Base-by-base conservation (phyloP, 2,329 filamentous ascomycete genomes). In the Alternaria metachromatica region DNA sequence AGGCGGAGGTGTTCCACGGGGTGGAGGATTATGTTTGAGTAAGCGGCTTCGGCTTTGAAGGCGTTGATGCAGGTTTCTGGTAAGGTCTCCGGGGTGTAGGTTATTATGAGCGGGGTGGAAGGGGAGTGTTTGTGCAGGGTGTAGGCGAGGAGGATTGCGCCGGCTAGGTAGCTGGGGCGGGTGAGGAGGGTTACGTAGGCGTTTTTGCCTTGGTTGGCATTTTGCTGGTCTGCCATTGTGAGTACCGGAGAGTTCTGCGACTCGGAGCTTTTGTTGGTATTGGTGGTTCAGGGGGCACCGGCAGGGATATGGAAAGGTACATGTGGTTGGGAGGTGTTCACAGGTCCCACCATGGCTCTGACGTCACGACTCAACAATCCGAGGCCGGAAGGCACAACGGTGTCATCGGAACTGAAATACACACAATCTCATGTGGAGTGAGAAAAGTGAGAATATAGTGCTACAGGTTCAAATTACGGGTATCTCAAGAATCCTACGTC, bases 151-250 rank as follows among this genome's bases (percentile, higher is more conserved):
- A 86, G 76, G 8, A 86, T 76, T 11, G 85, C 84, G 37, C 85
- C 85, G 13, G 85, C 82, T 6, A 87, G 80, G 69, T 87, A 87
- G 20, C 81, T 84, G 5, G 82, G 77, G n/a, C 82, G 80, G 2
- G 85, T 87, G 30, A 87, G 80, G 28, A 87, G 79, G 1, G 85
- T 87, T 18, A 83, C 81, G 72, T 85, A 87, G 4, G 83, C 82
- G 57, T 79, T 53, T 41, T 67, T 65, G 15, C 46, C 11, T 10
- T 45, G 8, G 3, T 3, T n/a, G 12, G 30, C 18, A n/a, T 15
- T 58, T 43, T 50, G 55, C 18, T 59, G 41, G 44, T 61, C 55
- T 25, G 55, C 44, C 67, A 71, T 71, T 28, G 23, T 67, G 58
- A 44, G 48, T 20, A 54, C 23, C 7, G 12, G 13, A 3, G 28